These are phyloP conservation scores for Parathielavia appendiculata DNA, from an alignment of 495 filamentous ascomycete species.

Conservation along the genomic window DNA sequence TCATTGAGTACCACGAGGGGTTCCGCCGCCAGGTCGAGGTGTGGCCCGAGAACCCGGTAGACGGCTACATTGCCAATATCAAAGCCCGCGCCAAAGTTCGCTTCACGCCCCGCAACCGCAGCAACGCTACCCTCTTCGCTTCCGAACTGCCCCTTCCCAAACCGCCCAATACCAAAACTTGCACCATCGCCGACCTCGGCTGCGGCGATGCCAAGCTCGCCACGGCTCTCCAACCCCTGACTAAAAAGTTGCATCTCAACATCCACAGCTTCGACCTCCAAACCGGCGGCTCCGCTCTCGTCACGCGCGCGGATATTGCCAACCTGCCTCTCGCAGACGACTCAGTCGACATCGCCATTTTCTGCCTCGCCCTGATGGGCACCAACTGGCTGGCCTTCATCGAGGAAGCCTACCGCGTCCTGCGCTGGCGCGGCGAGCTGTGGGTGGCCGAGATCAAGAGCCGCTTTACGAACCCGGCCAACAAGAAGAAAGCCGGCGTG, in stretches of 20 bases:
- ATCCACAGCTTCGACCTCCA: conserved; percentile 51
- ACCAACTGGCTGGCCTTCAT: conserved; percentile 96
- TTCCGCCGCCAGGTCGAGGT: conserved; percentile 90
- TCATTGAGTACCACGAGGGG: conserved; percentile 87
- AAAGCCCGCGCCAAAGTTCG: conserved; percentile 46
- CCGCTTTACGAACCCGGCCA: conserved; percentile 68
- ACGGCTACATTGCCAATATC: conserved; percentile 68
- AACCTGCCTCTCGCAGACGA: conserved; percentile 67
- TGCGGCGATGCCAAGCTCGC: conserved; percentile 61
- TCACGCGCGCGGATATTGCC: conserved; percentile 84
- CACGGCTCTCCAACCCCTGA: conserved; percentile 60
- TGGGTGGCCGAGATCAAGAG: conserved; percentile 97
- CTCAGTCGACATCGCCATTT: conserved; percentile 77
- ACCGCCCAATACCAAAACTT: conserved; percentile 45
- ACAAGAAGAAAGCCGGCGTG: conserved; percentile 33
- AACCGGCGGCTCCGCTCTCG: conserved; percentile 54
- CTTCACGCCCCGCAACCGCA: conserved; percentile 33
- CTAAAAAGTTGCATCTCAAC: conserved; percentile 37
- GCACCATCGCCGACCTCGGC: conserved; percentile 71
- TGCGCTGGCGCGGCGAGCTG: conserved; percentile 87
- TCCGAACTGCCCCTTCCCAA: conserved; percentile 30
- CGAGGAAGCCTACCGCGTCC: conserved; percentile 85
- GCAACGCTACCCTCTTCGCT: conserved; percentile 17
- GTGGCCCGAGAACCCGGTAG: conserved; percentile 94
- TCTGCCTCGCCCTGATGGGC: conserved; percentile 96